phyloP scores from a whole-genome alignment of 495 filamentous ascomycete species.

The Aspergillus ellipticus region DNA sequence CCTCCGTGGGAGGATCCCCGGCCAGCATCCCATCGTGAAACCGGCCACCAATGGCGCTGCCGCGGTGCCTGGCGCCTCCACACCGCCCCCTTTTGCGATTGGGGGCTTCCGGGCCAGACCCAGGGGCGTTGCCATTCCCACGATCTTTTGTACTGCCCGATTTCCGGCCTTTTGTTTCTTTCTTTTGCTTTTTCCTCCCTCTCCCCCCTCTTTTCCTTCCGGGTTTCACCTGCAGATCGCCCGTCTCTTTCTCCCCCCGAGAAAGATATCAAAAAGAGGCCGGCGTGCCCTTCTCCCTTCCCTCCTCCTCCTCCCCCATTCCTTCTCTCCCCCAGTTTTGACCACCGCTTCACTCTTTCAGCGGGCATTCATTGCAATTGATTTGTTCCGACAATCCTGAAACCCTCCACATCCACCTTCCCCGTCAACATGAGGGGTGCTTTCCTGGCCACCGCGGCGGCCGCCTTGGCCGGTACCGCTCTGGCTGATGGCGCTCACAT shows the following conservation, averaged over 20 bases:
- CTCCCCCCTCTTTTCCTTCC: slow-evolving; percentile 39
- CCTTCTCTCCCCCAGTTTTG: slow-evolving; percentile 32
- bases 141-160: slow-evolving; percentile 10
- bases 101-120: slow-evolving; percentile 9
- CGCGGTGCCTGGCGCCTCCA: slow-evolving; percentile 12
- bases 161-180: slow-evolving; percentile 11
- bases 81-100: slow-evolving; percentile 7
- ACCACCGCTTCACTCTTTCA: slow-evolving; percentile 96
- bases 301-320: slow-evolving; percentile 29
- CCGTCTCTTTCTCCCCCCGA: slow-evolving; percentile 34
- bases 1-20: slow-evolving; percentile 1
- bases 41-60: slow-evolving; percentile 11
- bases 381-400: slow-evolving; percentile 6
- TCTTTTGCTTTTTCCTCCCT: slow-evolving; percentile 22
- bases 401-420: not conserved
- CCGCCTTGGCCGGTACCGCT: slow-evolving; percentile 60
- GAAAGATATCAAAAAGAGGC: slow-evolving; percentile 50
- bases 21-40: not conserved
- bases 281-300: slow-evolving; percentile 43
- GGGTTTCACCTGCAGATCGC: slow-evolving; percentile 16
- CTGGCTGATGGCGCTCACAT: slow-evolving; percentile 52
- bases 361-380: slow-evolving; percentile 75
- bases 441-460: slow-evolving; percentile 62
- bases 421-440: slow-evolving; percentile 63
- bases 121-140: slow-evolving; percentile 5